Evolutionary conservation across 352 stramenopile genomes (phyloP).

Genomic region (Phytophthora europaea): DNA sequence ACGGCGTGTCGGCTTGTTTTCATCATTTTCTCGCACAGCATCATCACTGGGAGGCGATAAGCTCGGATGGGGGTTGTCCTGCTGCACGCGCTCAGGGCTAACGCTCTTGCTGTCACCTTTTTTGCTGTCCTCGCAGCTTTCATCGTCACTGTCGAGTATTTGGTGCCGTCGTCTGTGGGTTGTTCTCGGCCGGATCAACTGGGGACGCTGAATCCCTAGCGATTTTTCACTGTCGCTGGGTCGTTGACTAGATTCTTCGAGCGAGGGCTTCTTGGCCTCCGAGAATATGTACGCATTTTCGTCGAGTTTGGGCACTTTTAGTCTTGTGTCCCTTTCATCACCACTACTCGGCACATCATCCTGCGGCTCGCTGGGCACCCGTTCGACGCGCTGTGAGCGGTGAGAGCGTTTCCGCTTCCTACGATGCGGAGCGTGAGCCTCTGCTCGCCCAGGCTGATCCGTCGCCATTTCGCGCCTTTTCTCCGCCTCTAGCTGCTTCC

Average conservation of each 20-base stretch:
- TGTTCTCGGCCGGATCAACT: conserved; percentile 5
- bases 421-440: background rate
- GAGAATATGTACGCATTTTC: conserved; percentile 33
- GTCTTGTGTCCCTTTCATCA: conserved; percentile 8
- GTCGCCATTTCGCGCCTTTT: conserved; percentile 14
- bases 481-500: conserved; percentile 31
- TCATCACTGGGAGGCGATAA: background rate
- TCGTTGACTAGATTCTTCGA: conserved; percentile 18
- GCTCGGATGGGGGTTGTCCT: background rate
- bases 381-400: background rate
- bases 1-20: background rate
- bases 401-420: conserved; percentile 34
- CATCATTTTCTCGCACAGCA: background rate
- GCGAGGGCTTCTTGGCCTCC: conserved; percentile 1
- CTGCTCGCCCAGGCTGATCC: conserved; percentile 2
- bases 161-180: conserved; percentile 39
- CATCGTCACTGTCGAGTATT: conserved; percentile 54
- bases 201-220: background rate
- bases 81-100: conserved; percentile 1
- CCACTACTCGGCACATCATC: conserved; percentile 8
- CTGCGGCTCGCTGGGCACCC: background rate
- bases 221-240: conserved; percentile 7
- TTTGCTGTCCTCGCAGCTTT: conserved; percentile 31
- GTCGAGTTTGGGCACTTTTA: conserved; percentile 8
- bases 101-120: conserved; percentile 5